phyloP scores from a whole-genome alignment of 805 yeast genomes.

The Metschnikowia dekortorum region DNA sequence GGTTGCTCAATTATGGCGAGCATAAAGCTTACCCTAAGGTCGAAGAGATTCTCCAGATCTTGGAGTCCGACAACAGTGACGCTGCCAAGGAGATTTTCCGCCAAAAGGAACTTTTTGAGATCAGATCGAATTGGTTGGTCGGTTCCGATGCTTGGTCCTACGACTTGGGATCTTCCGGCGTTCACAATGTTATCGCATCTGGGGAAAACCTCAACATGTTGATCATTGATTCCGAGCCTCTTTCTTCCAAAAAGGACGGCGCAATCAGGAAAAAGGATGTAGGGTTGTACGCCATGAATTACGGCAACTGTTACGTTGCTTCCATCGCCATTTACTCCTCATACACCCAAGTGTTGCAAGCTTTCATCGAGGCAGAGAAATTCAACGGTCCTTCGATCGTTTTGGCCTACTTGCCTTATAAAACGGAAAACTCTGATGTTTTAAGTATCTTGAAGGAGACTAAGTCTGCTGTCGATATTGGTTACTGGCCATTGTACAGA shows the following conservation, averaged over 20 bases:
- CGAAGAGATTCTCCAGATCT: slow-evolving; percentile 32
- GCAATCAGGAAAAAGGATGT: slow-evolving; percentile 78
- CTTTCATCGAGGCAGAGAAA: slow-evolving; percentile 83
- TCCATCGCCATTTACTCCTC: slow-evolving; percentile 92
- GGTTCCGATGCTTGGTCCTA: slow-evolving; percentile 96
- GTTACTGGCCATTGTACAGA: slow-evolving; percentile 95
- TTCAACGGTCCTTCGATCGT: slow-evolving; percentile 89
- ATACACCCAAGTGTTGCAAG: slow-evolving; percentile 86
- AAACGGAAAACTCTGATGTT: slow-evolving; percentile 59
- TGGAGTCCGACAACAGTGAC: slow-evolving; percentile 38
- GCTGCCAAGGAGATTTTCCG: slow-evolving; percentile 45
- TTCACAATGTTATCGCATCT: slow-evolving; percentile 76
- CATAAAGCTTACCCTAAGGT: slow-evolving; percentile 27
- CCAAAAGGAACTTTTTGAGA: slow-evolving; percentile 41
- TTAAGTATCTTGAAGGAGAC: slow-evolving; percentile 79
- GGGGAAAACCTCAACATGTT: slow-evolving; percentile 78
- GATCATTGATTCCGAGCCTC: slow-evolving; percentile 82
- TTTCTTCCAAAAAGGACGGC: slow-evolving; percentile 34
- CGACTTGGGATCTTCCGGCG: slow-evolving; percentile 88
- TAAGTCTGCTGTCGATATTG: slow-evolving; percentile 83
- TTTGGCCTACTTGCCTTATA: slow-evolving; percentile 82
- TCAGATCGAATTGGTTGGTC: slow-evolving; percentile 69
- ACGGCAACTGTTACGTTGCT: slow-evolving; percentile 85
- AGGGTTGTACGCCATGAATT: slow-evolving; percentile 93
- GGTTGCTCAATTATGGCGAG: slow-evolving; percentile 56